phyloP scores from a whole-genome alignment of 2,329 filamentous ascomycete species.

The Didymella segeticola region DNA sequence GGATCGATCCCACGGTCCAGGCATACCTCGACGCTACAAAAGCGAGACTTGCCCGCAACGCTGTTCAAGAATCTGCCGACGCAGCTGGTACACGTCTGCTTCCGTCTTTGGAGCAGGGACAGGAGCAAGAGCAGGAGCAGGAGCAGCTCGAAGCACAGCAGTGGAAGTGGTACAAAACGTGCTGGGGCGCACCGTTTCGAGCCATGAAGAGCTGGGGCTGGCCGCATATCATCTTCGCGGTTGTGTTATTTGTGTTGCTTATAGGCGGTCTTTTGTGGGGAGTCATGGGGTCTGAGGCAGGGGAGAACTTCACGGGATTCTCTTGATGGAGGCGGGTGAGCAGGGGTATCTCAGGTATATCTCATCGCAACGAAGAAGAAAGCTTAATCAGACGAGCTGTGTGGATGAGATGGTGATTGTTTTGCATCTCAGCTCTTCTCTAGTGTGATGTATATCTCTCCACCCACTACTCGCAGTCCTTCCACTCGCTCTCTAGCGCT shows the following conservation, averaged over 20 bases:
- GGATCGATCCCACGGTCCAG: background rate
- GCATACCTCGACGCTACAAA: background rate
- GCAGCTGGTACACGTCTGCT: background rate
- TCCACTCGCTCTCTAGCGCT: conserved; percentile 40
- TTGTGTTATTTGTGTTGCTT: background rate
- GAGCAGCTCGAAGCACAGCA: too few species aligned
- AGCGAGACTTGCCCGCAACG: background rate
- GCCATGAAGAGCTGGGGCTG: background rate
- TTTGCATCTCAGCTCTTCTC: too few species aligned
- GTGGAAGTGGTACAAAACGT: background rate
- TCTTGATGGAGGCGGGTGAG: too few species aligned
- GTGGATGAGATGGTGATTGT: too few species aligned
- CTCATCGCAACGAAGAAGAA: too few species aligned
- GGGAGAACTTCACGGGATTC: background rate
- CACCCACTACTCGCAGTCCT: conserved; percentile 34
- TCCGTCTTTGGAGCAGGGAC: background rate
- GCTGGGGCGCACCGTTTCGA: background rate
- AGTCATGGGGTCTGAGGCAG: background rate
- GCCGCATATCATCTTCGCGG: background rate
- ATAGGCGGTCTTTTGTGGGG: background rate
- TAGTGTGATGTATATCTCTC: too few species aligned
- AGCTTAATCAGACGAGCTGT: too few species aligned
- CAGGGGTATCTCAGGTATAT: too few species aligned
- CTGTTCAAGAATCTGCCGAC: background rate
- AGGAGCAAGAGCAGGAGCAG: too few species aligned